Percentiles rank a stretch among this genome's conserved stretches.
Conservation (phyloP, 1,284 basidiomycete species). For the Cryptococcus wingfieldii region DNA sequence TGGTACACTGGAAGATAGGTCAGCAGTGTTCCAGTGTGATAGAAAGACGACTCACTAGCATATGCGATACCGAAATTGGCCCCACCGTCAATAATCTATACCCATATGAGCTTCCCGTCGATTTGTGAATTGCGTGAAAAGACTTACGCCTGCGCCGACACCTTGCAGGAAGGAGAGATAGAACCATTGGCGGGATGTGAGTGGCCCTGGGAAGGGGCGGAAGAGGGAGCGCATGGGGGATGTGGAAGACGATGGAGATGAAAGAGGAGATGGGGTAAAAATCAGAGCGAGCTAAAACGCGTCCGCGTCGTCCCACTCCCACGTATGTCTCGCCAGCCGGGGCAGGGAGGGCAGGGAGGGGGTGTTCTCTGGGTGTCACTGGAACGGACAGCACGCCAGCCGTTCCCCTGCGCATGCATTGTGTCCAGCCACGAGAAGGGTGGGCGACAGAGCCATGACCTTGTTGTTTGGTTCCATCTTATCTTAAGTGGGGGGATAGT, state of each 20-base stretch:
- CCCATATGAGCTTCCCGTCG: neutral
- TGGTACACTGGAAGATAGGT: conserved; percentile 36
- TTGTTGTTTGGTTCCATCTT: neutral
- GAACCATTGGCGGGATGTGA: conserved; percentile 39
- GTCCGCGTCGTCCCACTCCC: neutral
- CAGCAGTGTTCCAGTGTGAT: neutral
- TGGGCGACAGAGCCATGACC: too few relatives aligned
- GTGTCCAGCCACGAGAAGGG: too few relatives aligned
- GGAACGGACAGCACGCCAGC: too few relatives aligned
- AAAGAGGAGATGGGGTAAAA: neutral
- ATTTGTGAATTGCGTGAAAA: neutral
- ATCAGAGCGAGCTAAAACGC: neutral
- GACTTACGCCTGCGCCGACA: conserved; percentile 33
- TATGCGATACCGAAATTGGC: conserved; percentile 49
- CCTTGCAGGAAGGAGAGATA: conserved; percentile 44
- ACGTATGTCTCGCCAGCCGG: neutral
- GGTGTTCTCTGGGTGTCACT: too few relatives aligned
- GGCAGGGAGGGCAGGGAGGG: too few relatives aligned
- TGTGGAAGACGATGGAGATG: neutral
- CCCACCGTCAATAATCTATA: conserved; percentile 42
- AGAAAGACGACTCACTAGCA: conserved; percentile 29
- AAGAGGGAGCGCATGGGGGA: conserved; percentile 36
- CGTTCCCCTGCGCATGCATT: too few relatives aligned
- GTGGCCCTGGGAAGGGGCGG: conserved; percentile 44
- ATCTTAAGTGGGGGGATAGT: neutral